These are phyloP conservation scores for Arthroderma uncinatum DNA, from an alignment of 2,329 filamentous ascomycete genomes.

Conservation along the genomic window DNA sequence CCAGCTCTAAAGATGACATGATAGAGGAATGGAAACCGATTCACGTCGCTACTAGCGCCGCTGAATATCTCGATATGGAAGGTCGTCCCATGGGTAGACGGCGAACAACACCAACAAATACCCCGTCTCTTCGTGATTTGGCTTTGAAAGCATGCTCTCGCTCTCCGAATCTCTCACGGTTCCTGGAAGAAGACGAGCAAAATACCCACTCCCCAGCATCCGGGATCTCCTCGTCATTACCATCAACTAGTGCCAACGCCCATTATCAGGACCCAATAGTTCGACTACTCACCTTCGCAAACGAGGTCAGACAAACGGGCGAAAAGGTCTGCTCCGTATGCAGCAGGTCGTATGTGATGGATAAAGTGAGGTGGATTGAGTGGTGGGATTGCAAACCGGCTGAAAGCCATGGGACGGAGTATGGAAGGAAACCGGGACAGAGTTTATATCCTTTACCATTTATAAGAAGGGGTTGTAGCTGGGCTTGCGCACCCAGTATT, in stretches of 20 bases:
- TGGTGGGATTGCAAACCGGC: constrained; percentile 35
- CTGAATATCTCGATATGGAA: constrained; percentile 27
- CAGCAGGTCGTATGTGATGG: constrained; percentile 30
- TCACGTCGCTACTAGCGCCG: constrained; percentile 27
- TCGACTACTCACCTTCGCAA: constrained; percentile 27
- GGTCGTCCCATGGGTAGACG: constrained; percentile 18
- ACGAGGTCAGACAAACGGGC: constrained; percentile 27
- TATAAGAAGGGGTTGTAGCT: constrained; percentile 31
- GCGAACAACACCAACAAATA: constrained; percentile 8
- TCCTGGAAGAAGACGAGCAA: constrained; percentile 19
- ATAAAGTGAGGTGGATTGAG: constrained; percentile 36
- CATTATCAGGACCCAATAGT: constrained; percentile 16
- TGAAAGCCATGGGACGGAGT: constrained; percentile 28
- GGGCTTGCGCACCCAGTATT: constrained; percentile 21
- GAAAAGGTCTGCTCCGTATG: constrained; percentile 34
- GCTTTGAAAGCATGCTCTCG: constrained; percentile 30
- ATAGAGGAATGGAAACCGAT: constrained; percentile 25
- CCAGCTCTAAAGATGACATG: background rate
- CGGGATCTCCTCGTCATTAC: constrained; percentile 7
- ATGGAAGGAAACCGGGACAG: constrained; percentile 23
- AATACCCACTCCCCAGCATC: background rate
- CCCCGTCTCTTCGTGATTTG: constrained; percentile 35
- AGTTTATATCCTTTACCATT: constrained; percentile 31
- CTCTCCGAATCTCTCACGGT: constrained; percentile 27
- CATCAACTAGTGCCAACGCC: constrained; percentile 16